Base-by-base conservation (phyloP, 805 yeast species). In the Kodamaea fukazawae region DNA sequence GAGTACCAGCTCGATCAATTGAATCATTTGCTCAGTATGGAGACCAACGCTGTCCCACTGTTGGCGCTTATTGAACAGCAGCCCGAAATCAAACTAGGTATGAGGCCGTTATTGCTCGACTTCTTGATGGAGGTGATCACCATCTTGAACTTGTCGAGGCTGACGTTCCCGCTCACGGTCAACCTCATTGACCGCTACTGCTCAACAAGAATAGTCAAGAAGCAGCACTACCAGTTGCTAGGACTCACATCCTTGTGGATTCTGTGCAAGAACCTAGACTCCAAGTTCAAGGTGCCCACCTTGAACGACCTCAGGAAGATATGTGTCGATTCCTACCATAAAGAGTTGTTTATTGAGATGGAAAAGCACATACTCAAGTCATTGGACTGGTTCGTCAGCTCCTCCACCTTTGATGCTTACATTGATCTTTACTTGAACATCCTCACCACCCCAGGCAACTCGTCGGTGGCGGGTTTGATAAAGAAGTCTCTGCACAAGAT, bases 361-460 rank as follows among this genome's bases (percentile, higher is more conserved):
- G 95, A 85, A 56, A 70, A 79, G 42, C 82, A 81, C 50, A 71
- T 85, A 31, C 65, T 84, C 42, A 78, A 75, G 51, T 69, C 79
- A 4, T 64, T 85, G 45, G 67, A 78, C 40, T 85, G 91, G 91
- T 70, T 75, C 46, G 63, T 83, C 27, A 71, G 78, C 36, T 65
- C 73, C 25, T 78, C 86, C 16, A 79, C 86, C 3, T 74, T 78
- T 48, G 89, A 83, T 57, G 63, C 75, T 9, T 80, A 80, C 50
- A 65, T 83, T 41, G 87, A 83, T 51, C 57, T 82, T 38, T 71
- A 70, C 49, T 58, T 81, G 38, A 69, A 71, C 46, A 53, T 61
- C 42, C 45, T 58, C 34, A 51, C 57, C 25, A 52, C 53, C 30
- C 47, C 47, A 38, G 45, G 49, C 40, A 53, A 53, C 47, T 41